A percentile compares a stretch with the other conserved stretches of the same genome.
phyloP scores from a whole-genome alignment of 129 eudicot species.

The Ambrosia trifida region DNA sequence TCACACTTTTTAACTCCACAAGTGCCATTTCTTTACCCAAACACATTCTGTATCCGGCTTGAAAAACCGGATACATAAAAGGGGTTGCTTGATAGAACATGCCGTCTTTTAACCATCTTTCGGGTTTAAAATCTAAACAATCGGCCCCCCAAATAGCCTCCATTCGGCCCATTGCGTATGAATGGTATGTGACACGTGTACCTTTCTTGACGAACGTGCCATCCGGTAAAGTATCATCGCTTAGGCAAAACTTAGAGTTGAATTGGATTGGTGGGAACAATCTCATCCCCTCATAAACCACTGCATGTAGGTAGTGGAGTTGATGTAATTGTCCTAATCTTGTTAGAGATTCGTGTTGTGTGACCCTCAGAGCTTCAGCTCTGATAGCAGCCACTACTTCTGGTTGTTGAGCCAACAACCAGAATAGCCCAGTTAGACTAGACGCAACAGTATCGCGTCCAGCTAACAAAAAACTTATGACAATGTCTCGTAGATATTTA shows the following conservation, averaged over 20 bases:
- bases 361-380: constrained; percentile 51
- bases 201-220: constrained; percentile 65
- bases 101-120: constrained; percentile 79
- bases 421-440: constrained; percentile 64
- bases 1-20: constrained; percentile 59
- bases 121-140: constrained; percentile 73
- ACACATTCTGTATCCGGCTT: constrained; percentile 75
- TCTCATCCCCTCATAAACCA: constrained; percentile 78
- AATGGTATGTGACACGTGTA: constrained; percentile 78
- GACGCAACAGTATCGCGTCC: constrained; percentile 91
- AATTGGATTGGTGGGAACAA: constrained; percentile 79
- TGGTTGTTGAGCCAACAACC: constrained; percentile 60
- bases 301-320: constrained; percentile 72
- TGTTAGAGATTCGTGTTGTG: constrained; percentile 21
- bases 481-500: constrained; percentile 59
- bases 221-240: constrained; percentile 66
- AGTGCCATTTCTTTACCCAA: constrained; percentile 80
- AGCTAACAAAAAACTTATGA: constrained; percentile 71
- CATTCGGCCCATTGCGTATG: constrained; percentile 95
- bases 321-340: constrained; percentile 46
- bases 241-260: constrained; percentile 69
- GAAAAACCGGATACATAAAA: constrained; percentile 72
- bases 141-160: constrained; percentile 86
- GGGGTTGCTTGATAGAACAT: constrained; percentile 55
- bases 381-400: constrained; percentile 44